Evolutionary conservation across 2,329 filamentous ascomycete genomes (phyloP).

Genomic region (Trichocomaceae sp.): DNA sequence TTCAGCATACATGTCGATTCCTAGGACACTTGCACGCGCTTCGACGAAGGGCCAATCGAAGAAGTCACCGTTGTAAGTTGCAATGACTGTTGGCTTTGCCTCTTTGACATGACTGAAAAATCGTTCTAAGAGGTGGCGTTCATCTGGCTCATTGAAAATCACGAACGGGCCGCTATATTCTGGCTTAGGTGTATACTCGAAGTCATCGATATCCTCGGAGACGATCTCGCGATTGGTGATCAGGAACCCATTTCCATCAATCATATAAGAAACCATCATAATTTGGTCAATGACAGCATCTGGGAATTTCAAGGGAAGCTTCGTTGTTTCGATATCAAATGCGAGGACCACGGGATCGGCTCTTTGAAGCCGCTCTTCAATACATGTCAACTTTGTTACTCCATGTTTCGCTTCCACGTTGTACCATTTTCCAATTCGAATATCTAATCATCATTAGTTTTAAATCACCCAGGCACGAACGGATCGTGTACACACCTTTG

Average conservation of each 20-base stretch:
- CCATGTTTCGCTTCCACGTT: constrained; percentile 91
- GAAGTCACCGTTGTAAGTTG: constrained; percentile 99
- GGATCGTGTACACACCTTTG: constrained; percentile 51
- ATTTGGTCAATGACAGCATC: constrained; percentile 91
- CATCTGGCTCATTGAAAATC: constrained; percentile 96
- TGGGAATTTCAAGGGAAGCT: constrained; percentile 91
- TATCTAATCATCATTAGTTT: constrained; percentile 53
- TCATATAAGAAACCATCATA: constrained; percentile 99
- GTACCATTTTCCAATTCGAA: constrained; percentile 96
- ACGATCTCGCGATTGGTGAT: constrained; percentile 98
- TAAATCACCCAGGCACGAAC: background rate
- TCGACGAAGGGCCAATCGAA: constrained; percentile 99
- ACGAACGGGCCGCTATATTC: constrained; percentile 94
- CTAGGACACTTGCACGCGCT: constrained; percentile 81
- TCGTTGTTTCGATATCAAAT: constrained; percentile 98
- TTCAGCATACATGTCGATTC: constrained; percentile 98
- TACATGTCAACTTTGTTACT: constrained; percentile 69
- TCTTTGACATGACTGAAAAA: constrained; percentile 97
- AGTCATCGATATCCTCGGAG: constrained; percentile 93
- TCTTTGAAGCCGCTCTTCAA: constrained; percentile 80
- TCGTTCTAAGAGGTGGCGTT: constrained; percentile 77
- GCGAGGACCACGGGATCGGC: constrained; percentile 97
- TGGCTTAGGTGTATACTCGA: constrained; percentile 95
- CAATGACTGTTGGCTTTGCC: constrained; percentile 88
- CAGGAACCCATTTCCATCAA: constrained; percentile 93